Evolutionary conservation across 2,329 filamentous ascomycete genomes (phyloP).

Genomic region (Apiospora phragmitis): DNA sequence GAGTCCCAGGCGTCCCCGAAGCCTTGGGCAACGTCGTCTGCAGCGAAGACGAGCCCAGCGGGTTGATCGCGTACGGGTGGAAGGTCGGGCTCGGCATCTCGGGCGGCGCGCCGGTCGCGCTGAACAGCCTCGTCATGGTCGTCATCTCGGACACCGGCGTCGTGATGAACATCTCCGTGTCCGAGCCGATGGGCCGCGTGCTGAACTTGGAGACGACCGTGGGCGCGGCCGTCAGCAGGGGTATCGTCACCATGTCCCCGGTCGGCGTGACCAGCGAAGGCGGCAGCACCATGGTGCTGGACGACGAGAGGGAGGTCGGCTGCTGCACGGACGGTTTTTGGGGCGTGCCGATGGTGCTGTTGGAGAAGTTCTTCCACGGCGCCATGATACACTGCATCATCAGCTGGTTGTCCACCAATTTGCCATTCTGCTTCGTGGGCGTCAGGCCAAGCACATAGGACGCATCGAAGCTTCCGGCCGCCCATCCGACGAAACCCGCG

Average conservation of each 20-base stretch:
- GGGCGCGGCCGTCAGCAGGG: neutral
- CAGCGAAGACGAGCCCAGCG: neutral
- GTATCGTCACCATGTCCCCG: neutral
- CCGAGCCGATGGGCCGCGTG: neutral
- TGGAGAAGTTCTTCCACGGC: conserved; percentile 30
- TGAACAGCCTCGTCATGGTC: neutral
- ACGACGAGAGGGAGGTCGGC: neutral
- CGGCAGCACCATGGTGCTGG: neutral
- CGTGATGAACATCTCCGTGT: neutral
- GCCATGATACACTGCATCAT: conserved; percentile 44
- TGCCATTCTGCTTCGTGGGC: conserved; percentile 33
- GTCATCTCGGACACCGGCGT: neutral
- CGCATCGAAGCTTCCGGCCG: conserved; percentile 43
- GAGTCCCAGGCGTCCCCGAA: neutral
- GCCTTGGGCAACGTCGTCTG: neutral
- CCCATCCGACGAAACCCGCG: conserved; percentile 47
- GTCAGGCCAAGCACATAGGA: conserved; percentile 46
- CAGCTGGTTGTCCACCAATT: conserved; percentile 39
- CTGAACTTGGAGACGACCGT: neutral
- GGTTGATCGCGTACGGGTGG: neutral
- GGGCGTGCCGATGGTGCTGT: conserved; percentile 9
- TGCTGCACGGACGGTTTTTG: neutral
- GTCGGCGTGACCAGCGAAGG: neutral
- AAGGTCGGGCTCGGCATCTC: neutral
- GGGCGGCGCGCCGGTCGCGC: neutral